phyloP scores from a whole-genome alignment of 2,329 filamentous ascomycete species.

The Fusarium sp. region DNA sequence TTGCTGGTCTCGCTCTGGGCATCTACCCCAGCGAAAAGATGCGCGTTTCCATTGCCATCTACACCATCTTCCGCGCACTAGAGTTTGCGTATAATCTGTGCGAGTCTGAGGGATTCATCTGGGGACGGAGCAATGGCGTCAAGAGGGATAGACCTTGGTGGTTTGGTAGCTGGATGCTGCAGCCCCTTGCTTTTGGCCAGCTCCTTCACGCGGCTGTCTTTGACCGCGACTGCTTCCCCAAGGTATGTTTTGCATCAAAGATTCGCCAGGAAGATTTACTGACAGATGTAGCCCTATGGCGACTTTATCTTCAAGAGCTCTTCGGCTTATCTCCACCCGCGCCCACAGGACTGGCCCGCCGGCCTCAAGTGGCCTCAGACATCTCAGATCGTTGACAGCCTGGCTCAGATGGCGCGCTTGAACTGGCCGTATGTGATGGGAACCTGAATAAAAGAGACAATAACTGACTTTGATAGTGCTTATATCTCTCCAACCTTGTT shows the following conservation, averaged over 20 bases:
- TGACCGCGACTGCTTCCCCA: conserved; percentile 79
- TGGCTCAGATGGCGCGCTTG: conserved; percentile 83
- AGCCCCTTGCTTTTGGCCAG: conserved; percentile 81
- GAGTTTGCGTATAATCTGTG: conserved; percentile 90
- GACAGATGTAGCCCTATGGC: conserved; percentile 50
- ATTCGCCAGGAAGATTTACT: not conserved
- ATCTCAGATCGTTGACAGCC: conserved; percentile 81
- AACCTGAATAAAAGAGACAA: rapidly evolving
- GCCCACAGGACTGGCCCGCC: conserved; percentile 76
- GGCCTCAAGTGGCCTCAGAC: conserved; percentile 79
- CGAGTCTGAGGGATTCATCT: conserved; percentile 78
- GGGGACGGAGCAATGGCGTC: conserved; percentile 66
- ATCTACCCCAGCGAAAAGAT: conserved; percentile 75
- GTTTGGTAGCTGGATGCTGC: conserved; percentile 87
- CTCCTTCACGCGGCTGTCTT: conserved; percentile 81
- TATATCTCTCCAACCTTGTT: conserved; percentile 91
- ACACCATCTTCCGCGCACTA: conserved; percentile 81
- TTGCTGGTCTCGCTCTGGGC: conserved; percentile 86
- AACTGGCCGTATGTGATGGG: conserved; percentile 80
- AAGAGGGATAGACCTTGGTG: conserved; percentile 79
- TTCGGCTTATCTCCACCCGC: conserved; percentile 79
- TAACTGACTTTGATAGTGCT: conserved; percentile 58
- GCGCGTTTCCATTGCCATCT: conserved; percentile 84
- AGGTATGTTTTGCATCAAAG: conserved; percentile 54
- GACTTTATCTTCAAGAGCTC: conserved; percentile 76